These are phyloP conservation scores for Sclerotinia spermophila DNA, from an alignment of 2,329 filamentous ascomycete genomes.

Conservation along the genomic window DNA sequence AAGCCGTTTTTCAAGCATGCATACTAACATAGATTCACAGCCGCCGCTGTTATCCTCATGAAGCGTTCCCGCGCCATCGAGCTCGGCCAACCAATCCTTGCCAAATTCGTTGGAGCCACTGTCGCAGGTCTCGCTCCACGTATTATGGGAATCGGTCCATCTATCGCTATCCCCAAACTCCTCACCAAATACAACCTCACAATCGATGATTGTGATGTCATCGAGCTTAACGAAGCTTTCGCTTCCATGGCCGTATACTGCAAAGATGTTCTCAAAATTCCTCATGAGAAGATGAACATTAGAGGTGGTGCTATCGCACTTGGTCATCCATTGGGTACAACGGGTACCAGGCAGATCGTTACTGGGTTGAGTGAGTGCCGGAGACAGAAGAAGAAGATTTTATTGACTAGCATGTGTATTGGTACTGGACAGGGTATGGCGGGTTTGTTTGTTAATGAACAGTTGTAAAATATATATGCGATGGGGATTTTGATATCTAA, in stretches of 20 bases:
- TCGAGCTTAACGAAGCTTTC: conserved; percentile 97
- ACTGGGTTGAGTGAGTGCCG: conserved; percentile 84
- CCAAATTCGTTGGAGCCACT: conserved; percentile 90
- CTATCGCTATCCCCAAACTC: conserved; percentile 75
- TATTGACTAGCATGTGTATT: conserved; percentile 89
- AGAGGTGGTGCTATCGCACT: conserved; percentile 79
- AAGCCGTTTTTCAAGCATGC: background rate
- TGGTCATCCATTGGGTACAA: conserved; percentile 77
- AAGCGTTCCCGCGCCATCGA: conserved; percentile 84
- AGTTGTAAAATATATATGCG: conserved; percentile 30
- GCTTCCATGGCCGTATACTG: conserved; percentile 98
- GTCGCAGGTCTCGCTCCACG: conserved; percentile 85
- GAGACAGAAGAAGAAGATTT: conserved; percentile 81
- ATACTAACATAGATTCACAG: conserved; percentile 39
- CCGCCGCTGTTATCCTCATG: conserved; percentile 87
- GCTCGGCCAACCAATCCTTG: conserved; percentile 85
- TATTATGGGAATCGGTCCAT: conserved; percentile 93
- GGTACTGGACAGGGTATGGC: conserved; percentile 69
- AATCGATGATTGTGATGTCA: conserved; percentile 79
- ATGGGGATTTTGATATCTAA: background rate
- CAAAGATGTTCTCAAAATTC: conserved; percentile 65
- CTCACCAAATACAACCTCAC: conserved; percentile 73
- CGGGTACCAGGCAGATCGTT: conserved; percentile 77
- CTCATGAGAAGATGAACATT: conserved; percentile 74
- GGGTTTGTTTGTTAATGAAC: conserved; percentile 61